Conservation (phyloP, 2,329 filamentous ascomycete species). For the Hypoxylon sp. region DNA sequence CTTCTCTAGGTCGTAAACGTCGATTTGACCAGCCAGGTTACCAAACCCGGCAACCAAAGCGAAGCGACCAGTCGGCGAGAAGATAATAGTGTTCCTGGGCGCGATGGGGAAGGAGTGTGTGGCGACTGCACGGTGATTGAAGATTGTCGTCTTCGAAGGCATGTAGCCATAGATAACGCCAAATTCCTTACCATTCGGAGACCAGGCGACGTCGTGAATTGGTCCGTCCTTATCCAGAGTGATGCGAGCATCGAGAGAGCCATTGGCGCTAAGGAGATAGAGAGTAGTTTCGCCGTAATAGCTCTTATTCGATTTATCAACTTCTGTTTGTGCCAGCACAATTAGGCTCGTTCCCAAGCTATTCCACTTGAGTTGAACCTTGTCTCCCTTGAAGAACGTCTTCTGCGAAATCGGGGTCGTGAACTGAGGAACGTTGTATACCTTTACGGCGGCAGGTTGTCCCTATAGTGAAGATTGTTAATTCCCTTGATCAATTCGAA, state of each 20-base stretch:
- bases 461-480: conserved; percentile 70
- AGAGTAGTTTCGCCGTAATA: conserved; percentile 99
- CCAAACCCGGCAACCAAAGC: conserved; percentile 96
- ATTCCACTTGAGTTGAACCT: conserved; percentile 99
- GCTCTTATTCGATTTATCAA: conserved; percentile 98
- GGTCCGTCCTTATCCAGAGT: conserved; percentile 96
- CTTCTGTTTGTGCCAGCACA: conserved; percentile 96
- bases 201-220: conserved; percentile 99
- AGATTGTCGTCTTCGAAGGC: conserved; percentile 99
- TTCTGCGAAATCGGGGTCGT: conserved; percentile 89
- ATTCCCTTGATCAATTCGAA: not conserved
- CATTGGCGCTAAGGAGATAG: conserved; percentile 93
- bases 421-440: conserved; percentile 94
- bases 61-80: conserved; percentile 94
- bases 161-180: conserved; percentile 98
- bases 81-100: conserved; percentile 94
- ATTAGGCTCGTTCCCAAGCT: conserved; percentile 89
- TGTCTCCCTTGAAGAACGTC: conserved; percentile 99
- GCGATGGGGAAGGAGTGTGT: conserved; percentile 88
- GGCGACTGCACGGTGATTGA: conserved; percentile 88
- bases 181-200: conserved; percentile 96
- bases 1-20: conserved; percentile 96
- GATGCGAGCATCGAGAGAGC: conserved; percentile 92
- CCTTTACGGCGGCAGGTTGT: conserved; percentile 92
- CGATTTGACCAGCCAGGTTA: conserved; percentile 97